Evolutionary conservation across 495 filamentous ascomycete genomes (phyloP).

Genomic region (Penicillium cinerascens): DNA sequence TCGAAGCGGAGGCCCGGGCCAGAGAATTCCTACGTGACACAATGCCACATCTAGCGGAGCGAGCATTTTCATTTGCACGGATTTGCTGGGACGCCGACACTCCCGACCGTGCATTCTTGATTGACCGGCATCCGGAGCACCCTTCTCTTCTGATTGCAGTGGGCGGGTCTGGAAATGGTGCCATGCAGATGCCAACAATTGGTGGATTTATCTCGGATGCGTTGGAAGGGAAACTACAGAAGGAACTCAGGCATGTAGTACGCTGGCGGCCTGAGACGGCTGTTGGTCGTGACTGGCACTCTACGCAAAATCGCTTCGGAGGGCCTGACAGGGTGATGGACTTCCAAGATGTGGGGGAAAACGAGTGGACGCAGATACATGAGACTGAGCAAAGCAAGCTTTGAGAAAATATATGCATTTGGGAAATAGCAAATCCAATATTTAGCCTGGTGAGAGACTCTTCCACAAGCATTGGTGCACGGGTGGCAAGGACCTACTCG

Average conservation of each 20-base stretch:
- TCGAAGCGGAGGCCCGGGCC: constrained; percentile 39
- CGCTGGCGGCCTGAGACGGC: constrained; percentile 52
- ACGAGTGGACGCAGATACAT: constrained; percentile 34
- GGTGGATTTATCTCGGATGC: constrained; percentile 46
- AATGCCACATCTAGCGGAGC: constrained; percentile 47
- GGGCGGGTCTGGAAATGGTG: constrained; percentile 50
- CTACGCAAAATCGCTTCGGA: constrained; percentile 48
- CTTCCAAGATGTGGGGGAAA: constrained; percentile 38
- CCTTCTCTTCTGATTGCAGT: constrained; percentile 44
- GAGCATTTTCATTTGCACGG: constrained; percentile 46
- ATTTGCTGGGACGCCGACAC: constrained; percentile 57
- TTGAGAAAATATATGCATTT: background rate
- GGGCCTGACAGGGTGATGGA: constrained; percentile 44
- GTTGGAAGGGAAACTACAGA: constrained; percentile 40
- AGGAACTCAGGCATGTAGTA: constrained; percentile 37
- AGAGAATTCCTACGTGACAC: constrained; percentile 45
- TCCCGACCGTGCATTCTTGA: constrained; percentile 47
- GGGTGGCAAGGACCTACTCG: constrained; percentile 17
- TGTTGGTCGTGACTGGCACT: constrained; percentile 43
- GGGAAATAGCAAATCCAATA: background rate
- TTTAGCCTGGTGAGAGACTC: background rate
- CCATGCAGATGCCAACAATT: constrained; percentile 49
- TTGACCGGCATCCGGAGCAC: constrained; percentile 40
- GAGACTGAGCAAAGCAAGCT: constrained; percentile 3
- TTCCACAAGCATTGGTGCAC: background rate